Conservation (phyloP, 2,329 filamentous ascomycete species). For the Spiromastix sp. region DNA sequence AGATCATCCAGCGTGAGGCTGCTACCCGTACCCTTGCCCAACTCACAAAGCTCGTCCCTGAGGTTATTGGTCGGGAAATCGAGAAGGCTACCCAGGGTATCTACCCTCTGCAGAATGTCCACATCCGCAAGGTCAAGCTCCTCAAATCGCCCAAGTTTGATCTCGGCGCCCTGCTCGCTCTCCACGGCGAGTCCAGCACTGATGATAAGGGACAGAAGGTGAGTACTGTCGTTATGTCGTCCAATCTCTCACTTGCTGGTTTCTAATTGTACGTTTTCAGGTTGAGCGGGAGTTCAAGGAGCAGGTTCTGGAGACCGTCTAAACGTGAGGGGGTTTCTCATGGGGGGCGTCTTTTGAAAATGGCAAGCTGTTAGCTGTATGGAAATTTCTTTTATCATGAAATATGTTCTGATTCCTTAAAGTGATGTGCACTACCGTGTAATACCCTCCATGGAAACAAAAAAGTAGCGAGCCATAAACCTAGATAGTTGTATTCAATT, state of each 20-base stretch:
- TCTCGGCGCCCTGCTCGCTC: constrained; percentile 85
- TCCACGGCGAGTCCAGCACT: constrained; percentile 93
- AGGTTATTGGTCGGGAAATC: constrained; percentile 98
- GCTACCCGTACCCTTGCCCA: constrained; percentile 88
- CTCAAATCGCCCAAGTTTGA: constrained; percentile 99
- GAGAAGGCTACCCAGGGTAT: constrained; percentile 99
- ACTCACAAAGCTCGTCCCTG: constrained; percentile 97
- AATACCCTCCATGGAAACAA: too few species aligned
- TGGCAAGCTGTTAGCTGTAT: too few species aligned
- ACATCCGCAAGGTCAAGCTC: constrained; percentile 99
- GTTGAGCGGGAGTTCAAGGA: constrained; percentile 97
- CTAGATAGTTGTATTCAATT: too few species aligned
- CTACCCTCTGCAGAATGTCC: constrained; percentile 98
- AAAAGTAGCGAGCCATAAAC: too few species aligned
- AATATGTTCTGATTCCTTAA: too few species aligned
- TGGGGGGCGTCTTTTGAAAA: too few species aligned
- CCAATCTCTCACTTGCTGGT: not conserved
- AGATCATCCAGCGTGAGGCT: constrained; percentile 97
- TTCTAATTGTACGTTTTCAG: constrained; percentile 4
- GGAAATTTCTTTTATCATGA: too few species aligned
- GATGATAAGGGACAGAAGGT: constrained; percentile 98
- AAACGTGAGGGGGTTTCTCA: too few species aligned
- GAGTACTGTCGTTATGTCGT: constrained; percentile 3
- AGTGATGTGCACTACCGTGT: too few species aligned
- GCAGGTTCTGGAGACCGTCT: constrained; percentile 86